A percentile compares a stretch with the other conserved stretches of the same genome.
These are phyloP conservation scores for Quillaja saponaria DNA, from an alignment of 306 rosid genomes.

Conservation along the genomic window DNA sequence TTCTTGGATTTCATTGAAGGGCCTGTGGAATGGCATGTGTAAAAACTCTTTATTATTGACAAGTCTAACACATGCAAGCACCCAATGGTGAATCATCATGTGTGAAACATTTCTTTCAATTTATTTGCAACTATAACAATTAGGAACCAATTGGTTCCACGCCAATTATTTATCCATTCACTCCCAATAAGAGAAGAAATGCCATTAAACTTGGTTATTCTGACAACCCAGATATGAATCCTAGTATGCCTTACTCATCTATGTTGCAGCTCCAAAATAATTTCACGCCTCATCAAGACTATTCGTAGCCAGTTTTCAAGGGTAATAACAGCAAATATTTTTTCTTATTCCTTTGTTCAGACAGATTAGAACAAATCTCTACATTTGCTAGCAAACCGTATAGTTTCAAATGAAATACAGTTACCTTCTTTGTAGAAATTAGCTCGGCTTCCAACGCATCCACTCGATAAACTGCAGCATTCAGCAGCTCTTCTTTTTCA, in stretches of 20 bases:
- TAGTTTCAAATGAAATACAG: constrained; percentile 10
- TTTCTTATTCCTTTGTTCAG: too few species aligned
- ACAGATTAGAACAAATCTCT: not conserved
- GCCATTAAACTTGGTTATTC: too few species aligned
- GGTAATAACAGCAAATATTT: constrained; percentile 9
- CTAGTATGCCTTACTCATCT: not conserved
- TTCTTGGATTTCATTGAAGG: constrained; percentile 6
- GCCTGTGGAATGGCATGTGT: not conserved
- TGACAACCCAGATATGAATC: too few species aligned
- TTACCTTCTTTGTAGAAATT: constrained; percentile 78
- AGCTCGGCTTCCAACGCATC: constrained; percentile 91
- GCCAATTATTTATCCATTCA: too few species aligned
- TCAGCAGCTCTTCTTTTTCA: constrained; percentile 82
- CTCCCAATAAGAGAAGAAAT: too few species aligned
- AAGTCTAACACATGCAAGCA: too few species aligned
- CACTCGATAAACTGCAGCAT: constrained; percentile 87
- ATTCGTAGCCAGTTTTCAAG: constrained; percentile 7
- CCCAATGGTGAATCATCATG: too few species aligned
- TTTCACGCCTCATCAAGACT: not conserved
- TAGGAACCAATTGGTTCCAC: too few species aligned
- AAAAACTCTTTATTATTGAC: not conserved
- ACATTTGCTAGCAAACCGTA: constrained; percentile 11
- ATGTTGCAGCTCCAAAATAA: constrained; percentile 1
- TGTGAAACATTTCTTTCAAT: too few species aligned
- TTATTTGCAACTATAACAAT: too few species aligned